Evolutionary conservation across 2,329 filamentous ascomycete genomes (phyloP).

Genomic region (Aspergillus fischeri): DNA sequence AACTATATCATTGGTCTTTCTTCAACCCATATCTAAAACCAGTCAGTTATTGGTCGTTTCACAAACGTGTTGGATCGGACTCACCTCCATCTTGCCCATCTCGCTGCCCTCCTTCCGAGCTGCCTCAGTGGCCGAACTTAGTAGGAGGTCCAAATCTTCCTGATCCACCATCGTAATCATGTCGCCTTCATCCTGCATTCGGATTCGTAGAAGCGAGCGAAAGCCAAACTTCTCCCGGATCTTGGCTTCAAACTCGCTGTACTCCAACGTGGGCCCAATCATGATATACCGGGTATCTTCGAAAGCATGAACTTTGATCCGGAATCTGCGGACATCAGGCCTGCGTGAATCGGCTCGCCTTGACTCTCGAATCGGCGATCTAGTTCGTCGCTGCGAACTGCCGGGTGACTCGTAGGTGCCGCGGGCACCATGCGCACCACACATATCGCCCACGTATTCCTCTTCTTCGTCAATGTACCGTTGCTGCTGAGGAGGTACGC

Average conservation of each 20-base stretch:
- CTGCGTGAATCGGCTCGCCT: constrained; percentile 34
- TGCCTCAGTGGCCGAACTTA: constrained; percentile 63
- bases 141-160: constrained; percentile 87
- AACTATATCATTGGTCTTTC: constrained; percentile 26
- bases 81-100: constrained; percentile 92
- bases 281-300: constrained; percentile 93
- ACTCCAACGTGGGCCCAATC: constrained; percentile 68
- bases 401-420: constrained; percentile 73
- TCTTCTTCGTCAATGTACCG: constrained; percentile 78
- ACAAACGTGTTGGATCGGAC: constrained; percentile 31
- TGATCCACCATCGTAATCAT: constrained; percentile 98
- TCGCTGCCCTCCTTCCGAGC: constrained; percentile 72
- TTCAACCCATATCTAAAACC: constrained; percentile 42
- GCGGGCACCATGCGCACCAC: constrained; percentile 64
- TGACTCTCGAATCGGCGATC: constrained; percentile 27
- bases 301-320: constrained; percentile 81
- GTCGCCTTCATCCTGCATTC: constrained; percentile 86
- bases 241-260: constrained; percentile 70
- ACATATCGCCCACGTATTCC: constrained; percentile 65
- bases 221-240: constrained; percentile 86
- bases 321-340: constrained; percentile 70
- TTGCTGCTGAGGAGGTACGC: constrained; percentile 40
- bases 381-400: constrained; percentile 39
- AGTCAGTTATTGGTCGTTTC: constrained; percentile 4
- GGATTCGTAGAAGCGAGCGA: constrained; percentile 62